Evolutionary conservation across 306 rosid genomes (phyloP).

Genomic region (Trifolium dubium): DNA sequence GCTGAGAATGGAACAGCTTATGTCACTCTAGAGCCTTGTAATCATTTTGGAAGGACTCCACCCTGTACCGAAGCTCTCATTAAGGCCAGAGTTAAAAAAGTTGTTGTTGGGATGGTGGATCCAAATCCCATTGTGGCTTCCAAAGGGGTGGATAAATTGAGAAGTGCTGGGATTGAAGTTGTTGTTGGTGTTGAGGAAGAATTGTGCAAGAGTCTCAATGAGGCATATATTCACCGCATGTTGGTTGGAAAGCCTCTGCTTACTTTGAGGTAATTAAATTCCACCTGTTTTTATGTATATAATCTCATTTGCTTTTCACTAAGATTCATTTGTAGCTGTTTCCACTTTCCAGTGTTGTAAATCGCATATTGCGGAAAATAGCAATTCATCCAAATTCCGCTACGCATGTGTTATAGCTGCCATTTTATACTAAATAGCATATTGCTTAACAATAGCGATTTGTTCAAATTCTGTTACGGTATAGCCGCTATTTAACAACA

Average conservation of each 20-base stretch:
- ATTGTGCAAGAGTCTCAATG: constrained; percentile 71
- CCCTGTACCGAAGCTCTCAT: constrained; percentile 88
- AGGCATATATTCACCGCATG: constrained; percentile 77
- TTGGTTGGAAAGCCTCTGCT: constrained; percentile 68
- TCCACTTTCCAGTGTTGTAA: not conserved
- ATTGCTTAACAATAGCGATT: not conserved
- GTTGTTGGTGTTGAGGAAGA: constrained; percentile 78
- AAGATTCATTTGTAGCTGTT: not conserved
- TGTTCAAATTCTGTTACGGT: no score
- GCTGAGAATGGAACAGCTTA: constrained; percentile 86
- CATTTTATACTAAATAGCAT: not conserved
- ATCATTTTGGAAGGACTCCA: constrained; percentile 92
- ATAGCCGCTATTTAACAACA: no score
- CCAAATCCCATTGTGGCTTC: constrained; percentile 89
- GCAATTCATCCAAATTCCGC: not conserved
- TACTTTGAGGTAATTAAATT: constrained; percentile 65
- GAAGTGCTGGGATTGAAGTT: constrained; percentile 80
- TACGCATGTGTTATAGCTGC: not conserved
- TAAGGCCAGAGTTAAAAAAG: constrained; percentile 77
- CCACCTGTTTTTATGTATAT: not conserved
- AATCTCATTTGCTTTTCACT: constrained; percentile 15
- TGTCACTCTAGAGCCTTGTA: constrained; percentile 94
- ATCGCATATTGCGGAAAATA: not conserved
- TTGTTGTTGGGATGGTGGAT: constrained; percentile 95
- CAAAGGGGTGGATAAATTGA: constrained; percentile 69